These are phyloP conservation scores for Stereum hirsutum DNA, from an alignment of 1,284 basidiomycete genomes.

Conservation along the genomic window DNA sequence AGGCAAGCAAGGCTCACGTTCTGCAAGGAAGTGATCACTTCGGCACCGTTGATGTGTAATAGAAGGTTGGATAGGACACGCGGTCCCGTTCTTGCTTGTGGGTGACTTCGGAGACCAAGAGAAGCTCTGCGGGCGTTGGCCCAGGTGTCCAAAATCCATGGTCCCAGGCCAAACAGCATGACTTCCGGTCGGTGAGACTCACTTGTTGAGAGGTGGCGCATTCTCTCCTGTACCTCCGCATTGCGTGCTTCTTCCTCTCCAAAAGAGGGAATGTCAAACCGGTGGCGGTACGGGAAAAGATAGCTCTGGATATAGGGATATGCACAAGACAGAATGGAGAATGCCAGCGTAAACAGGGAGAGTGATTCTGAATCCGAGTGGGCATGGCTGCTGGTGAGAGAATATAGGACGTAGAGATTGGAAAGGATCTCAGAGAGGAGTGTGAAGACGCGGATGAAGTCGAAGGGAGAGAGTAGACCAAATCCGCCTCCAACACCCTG, in stretches of 20 bases:
- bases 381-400: slow-evolving; percentile 47
- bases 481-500: slow-evolving; percentile 51
- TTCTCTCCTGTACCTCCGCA: slow-evolving; percentile 59
- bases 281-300: slow-evolving; percentile 38
- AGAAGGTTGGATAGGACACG: slow-evolving; percentile 24
- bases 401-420: slow-evolving; percentile 56
- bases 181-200: slow-evolving; percentile 68
- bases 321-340: slow-evolving; percentile 23
- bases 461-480: slow-evolving; percentile 66
- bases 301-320: slow-evolving; percentile 42
- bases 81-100: slow-evolving; percentile 17
- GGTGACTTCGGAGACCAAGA: slow-evolving; percentile 42
- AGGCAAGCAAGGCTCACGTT: slow-evolving; percentile 38
- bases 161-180: slow-evolving; percentile 68
- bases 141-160: slow-evolving; percentile 76
- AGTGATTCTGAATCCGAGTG: too few species aligned
- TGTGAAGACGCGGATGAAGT: slow-evolving; percentile 66
- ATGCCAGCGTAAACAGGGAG: slow-evolving; percentile 49
- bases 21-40: slow-evolving; percentile 53
- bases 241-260: slow-evolving; percentile 41
- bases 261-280: slow-evolving; percentile 27
- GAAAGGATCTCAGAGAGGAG: slow-evolving; percentile 61
- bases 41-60: slow-evolving; percentile 50
- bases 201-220: slow-evolving; percentile 63
- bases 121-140: slow-evolving; percentile 48